Percentiles rank a stretch among this genome's conserved stretches.
phyloP scores from a whole-genome alignment of 2,329 filamentous ascomycete species.

The Chrysoporthe puriensis region DNA sequence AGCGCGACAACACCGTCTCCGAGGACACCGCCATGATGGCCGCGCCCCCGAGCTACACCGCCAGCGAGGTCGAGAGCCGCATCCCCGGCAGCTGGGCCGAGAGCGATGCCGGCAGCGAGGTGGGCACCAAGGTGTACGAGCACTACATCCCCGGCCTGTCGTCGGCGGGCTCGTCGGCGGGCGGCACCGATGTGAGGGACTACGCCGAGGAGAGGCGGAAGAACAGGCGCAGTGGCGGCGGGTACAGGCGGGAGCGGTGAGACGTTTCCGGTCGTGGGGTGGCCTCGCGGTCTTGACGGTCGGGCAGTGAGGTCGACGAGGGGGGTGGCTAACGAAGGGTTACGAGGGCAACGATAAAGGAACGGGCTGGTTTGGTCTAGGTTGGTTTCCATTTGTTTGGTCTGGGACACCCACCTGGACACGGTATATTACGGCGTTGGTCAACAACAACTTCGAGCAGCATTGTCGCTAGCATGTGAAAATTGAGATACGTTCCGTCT shows the following conservation, averaged over 20 bases:
- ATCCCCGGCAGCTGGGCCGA: constrained; percentile 44
- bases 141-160: constrained; percentile 59
- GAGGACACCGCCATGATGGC: constrained; percentile 27
- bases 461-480: constrained; percentile 28
- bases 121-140: constrained; percentile 62
- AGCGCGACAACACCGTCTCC: constrained; percentile 25
- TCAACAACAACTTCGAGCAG: constrained; percentile 4
- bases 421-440: constrained; percentile 21
- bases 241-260: constrained; percentile 35
- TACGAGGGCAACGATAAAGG: constrained; percentile 1
- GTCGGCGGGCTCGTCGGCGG: constrained; percentile 35
- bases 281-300: no score
- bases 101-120: constrained; percentile 51
- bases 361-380: not conserved
- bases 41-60: constrained; percentile 30
- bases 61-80: constrained; percentile 34
- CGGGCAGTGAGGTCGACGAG: constrained; percentile 3
- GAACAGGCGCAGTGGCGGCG: constrained; percentile 39
- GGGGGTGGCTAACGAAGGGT: not conserved
- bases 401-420: constrained; percentile 11
- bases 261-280: no score
- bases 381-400: constrained; percentile 12
- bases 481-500: not conserved
- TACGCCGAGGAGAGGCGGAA: constrained; percentile 50
- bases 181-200: constrained; percentile 39